Conservation (phyloP, 2,329 filamentous ascomycete species). For the Ilyonectria robusta region DNA sequence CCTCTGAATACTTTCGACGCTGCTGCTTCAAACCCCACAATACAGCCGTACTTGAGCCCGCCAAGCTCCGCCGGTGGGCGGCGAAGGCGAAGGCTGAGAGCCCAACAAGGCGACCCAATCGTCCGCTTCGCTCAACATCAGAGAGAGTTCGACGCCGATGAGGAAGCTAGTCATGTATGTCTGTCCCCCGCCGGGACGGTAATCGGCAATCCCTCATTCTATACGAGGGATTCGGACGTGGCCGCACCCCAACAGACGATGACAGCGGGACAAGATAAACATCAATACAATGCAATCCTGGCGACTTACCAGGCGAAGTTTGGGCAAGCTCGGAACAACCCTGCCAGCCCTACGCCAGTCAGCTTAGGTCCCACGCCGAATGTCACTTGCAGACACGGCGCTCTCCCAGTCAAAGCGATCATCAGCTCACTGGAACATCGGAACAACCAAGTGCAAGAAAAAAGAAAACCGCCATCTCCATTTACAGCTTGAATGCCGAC, state of each 20-base stretch:
- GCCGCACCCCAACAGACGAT: not conserved
- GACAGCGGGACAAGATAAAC: slow-evolving; percentile 6
- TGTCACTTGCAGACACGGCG: slow-evolving; percentile 15
- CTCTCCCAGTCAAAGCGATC: not conserved
- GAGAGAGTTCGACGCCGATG: not conserved
- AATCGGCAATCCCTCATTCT: slow-evolving; percentile 21
- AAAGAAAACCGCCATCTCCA: slow-evolving; percentile 37
- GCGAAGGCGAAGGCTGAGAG: slow-evolving; percentile 2
- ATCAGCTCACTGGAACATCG: slow-evolving; percentile 5
- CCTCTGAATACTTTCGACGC: not conserved
- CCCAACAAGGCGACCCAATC: not conserved
- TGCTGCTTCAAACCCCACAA: slow-evolving; percentile 24
- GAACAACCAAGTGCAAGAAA: slow-evolving; percentile 11
- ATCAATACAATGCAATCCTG: not conserved
- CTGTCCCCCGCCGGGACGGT: slow-evolving; percentile 7
- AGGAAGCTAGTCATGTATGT: not conserved
- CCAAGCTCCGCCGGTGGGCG: slow-evolving; percentile 28
- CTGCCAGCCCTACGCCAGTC: slow-evolving; percentile 30
- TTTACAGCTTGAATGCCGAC: slow-evolving; percentile 42
- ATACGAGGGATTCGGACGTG: not conserved
- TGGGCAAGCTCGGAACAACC: not conserved
- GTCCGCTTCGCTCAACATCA: not conserved
- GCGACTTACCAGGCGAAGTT: not conserved
- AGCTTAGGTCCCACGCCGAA: slow-evolving; percentile 9
- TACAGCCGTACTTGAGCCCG: slow-evolving; percentile 36